These are phyloP conservation scores for Cytospora mali DNA, from an alignment of 2,329 filamentous ascomycete genomes.

Conservation along the genomic window DNA sequence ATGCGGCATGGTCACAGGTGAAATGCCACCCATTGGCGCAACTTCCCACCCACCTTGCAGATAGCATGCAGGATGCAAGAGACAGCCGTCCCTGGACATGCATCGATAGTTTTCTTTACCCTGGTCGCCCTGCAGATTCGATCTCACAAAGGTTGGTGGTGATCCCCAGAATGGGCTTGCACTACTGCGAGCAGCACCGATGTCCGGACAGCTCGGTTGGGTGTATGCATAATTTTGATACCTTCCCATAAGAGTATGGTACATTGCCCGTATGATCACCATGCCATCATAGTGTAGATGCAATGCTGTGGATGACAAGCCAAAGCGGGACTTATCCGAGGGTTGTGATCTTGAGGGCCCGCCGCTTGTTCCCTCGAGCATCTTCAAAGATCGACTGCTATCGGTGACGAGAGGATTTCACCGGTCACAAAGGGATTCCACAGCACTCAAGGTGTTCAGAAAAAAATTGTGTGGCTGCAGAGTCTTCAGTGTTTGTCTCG, in stretches of 20 bases:
- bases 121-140: slow-evolving; percentile 26
- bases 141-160: slow-evolving; percentile 25
- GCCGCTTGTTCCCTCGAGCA: slow-evolving; percentile 13
- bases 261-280: slow-evolving; percentile 5
- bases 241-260: slow-evolving; percentile 7
- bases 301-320: slow-evolving; percentile 1
- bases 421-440: neutral
- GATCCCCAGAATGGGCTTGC: slow-evolving; percentile 26
- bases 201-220: slow-evolving; percentile 20
- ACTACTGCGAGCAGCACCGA: slow-evolving; percentile 12
- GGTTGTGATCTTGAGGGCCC: slow-evolving; percentile 24
- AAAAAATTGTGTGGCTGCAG: slow-evolving; percentile 25
- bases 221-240: slow-evolving; percentile 11
- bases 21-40: slow-evolving; percentile 38
- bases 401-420: slow-evolving; percentile 10
- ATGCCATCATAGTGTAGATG: neutral
- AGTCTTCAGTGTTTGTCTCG: slow-evolving; percentile 24
- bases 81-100: slow-evolving; percentile 22
- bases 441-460: neutral
- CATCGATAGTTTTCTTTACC: slow-evolving; percentile 33
- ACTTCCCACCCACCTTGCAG: slow-evolving; percentile 30
- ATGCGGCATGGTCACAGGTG: slow-evolving; percentile 27
- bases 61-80: slow-evolving; percentile 29
- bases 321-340: slow-evolving; percentile 25
- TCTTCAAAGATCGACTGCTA: slow-evolving; percentile 5